A percentile compares a stretch with the other conserved stretches of the same genome.
Conservation (phyloP, 306 rosid species). For the Urtica urens region DNA sequence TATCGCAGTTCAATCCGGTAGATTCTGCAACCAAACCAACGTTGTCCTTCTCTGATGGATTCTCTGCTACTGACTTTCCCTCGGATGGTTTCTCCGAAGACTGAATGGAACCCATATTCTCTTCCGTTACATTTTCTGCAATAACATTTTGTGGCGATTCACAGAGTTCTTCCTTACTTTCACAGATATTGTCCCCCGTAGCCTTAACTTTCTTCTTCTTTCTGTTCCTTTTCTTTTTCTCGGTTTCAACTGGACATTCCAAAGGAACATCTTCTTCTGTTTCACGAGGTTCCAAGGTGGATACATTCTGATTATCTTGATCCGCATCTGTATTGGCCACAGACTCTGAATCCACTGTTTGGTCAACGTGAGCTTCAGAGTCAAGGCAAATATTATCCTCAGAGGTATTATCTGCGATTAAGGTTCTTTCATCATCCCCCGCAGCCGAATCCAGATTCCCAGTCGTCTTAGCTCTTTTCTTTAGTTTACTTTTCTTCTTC, state of each 20-base stretch:
- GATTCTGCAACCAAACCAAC: conserved; percentile 11
- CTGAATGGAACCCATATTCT: conserved; percentile 13
- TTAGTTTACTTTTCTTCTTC: background rate
- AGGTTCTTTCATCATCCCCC: background rate
- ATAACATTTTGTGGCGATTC: conserved; percentile 12
- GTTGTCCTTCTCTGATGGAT: background rate
- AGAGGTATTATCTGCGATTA: no score
- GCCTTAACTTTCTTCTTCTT: conserved; percentile 2
- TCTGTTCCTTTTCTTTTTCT: background rate
- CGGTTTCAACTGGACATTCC: background rate
- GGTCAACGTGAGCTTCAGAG: no score
- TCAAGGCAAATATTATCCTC: no score
- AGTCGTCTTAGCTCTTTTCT: no score
- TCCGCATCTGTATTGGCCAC: no score
- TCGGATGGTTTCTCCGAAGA: conserved; percentile 14
- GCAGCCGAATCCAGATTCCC: background rate
- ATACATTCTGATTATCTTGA: no score
- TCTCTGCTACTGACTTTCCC: conserved; percentile 13
- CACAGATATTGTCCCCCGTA: background rate
- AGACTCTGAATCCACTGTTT: no score
- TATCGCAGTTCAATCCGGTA: conserved; percentile 11
- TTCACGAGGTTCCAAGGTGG: no score
- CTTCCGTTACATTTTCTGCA: conserved; percentile 11
- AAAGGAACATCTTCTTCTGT: no score
- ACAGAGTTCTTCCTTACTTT: conserved; percentile 11